Conservation (phyloP, 1,284 basidiomycete species). For the Polyporus tsugae region DNA sequence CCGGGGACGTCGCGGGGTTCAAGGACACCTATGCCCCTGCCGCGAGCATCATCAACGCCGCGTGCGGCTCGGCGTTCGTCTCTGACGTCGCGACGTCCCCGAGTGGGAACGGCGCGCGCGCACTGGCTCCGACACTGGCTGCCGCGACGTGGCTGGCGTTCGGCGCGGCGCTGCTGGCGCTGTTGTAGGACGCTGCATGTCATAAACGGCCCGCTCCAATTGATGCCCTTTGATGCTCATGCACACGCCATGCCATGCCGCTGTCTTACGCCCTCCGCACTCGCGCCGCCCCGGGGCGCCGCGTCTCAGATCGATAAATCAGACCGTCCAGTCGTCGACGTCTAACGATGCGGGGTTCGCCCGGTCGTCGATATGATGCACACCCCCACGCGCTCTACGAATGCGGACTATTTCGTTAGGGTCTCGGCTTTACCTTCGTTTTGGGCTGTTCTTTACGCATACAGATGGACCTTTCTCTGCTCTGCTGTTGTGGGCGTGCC, state of each 20-base stretch:
- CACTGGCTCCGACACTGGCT: not conserved
- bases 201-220: not conserved
- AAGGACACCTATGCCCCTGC: conserved; percentile 50
- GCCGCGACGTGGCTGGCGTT: not conserved
- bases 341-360: not conserved
- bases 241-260: not conserved
- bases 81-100: conserved; percentile 7
- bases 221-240: not conserved
- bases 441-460: conserved; percentile 2
- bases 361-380: not conserved
- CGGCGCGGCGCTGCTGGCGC: conserved; percentile 6
- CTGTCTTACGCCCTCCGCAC: not conserved
- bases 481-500: not conserved
- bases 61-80: conserved; percentile 48
- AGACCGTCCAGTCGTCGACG: not conserved
- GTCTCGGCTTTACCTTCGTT: not conserved
- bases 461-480: not conserved
- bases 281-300: not conserved
- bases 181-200: not conserved
- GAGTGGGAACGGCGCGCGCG: conserved; percentile 6
- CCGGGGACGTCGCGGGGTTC: conserved; percentile 41
- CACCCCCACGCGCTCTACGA: not conserved
- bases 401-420: not conserved
- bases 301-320: not conserved
- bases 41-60: conserved; percentile 41